Evolutionary conservation across 306 rosid genomes (phyloP).

Genomic region (Rosa chinensis): DNA sequence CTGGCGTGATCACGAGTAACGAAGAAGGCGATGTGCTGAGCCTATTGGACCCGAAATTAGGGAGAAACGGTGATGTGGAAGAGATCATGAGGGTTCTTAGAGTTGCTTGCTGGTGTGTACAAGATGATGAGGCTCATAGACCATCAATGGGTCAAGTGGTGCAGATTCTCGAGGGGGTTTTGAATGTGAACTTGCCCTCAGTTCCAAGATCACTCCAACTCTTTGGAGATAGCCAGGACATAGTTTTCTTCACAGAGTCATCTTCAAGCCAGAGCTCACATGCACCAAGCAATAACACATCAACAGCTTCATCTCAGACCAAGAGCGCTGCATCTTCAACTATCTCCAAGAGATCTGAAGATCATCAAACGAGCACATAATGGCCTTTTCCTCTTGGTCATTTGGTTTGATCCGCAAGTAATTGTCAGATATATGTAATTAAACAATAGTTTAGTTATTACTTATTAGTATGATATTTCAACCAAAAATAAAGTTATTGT

Average conservation of each 20-base stretch:
- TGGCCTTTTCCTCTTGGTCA: slow-evolving; percentile 5
- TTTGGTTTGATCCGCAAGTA: slow-evolving; percentile 7
- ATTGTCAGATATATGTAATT: background rate
- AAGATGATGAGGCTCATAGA: slow-evolving; percentile 67
- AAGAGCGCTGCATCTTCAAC: slow-evolving; percentile 34
- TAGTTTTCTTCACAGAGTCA: slow-evolving; percentile 61
- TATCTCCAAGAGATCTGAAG: slow-evolving; percentile 25
- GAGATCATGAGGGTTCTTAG: slow-evolving; percentile 51
- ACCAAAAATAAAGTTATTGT: background rate
- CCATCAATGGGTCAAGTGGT: slow-evolving; percentile 85
- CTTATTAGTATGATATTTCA: background rate
- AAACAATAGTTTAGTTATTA: background rate
- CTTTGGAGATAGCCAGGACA: slow-evolving; percentile 44
- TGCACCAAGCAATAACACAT: slow-evolving; percentile 32
- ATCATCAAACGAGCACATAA: slow-evolving; percentile 9
- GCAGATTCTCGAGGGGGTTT: slow-evolving; percentile 71
- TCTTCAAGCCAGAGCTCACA: slow-evolving; percentile 52
- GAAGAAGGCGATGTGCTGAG: slow-evolving; percentile 48
- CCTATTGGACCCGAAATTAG: slow-evolving; percentile 58
- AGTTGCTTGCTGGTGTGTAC: slow-evolving; percentile 88
- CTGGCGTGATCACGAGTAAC: slow-evolving; percentile 20
- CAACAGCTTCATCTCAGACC: slow-evolving; percentile 41
- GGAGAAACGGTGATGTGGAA: slow-evolving; percentile 46
- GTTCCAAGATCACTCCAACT: slow-evolving; percentile 56
- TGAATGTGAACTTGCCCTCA: slow-evolving; percentile 59